Evolutionary conservation across 2,329 filamentous ascomycete species (phyloP), one percentile per base, ranked within the genome.

Genomic region (Chrysoporthe deuterocubensis): DNA sequence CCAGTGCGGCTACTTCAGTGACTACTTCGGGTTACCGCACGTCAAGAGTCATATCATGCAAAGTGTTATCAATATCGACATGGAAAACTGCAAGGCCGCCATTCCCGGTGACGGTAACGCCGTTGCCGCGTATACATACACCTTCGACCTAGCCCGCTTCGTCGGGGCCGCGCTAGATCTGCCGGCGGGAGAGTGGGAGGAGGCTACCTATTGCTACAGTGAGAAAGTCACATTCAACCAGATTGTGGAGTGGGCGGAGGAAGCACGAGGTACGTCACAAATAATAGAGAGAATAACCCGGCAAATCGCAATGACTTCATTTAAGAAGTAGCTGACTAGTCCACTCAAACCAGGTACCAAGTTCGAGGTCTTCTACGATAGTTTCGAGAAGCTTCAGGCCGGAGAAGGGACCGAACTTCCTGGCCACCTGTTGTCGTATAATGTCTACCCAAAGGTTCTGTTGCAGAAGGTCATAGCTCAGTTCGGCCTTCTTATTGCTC

Each of bases 161-260:
- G 56, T 42, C 56, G 34, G 40, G 56, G 56, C 56, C 6, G 56
- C 56, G 56, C 56, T 58, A 34, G 56, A 58, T n/a, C 16, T 42
- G 37, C 56, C 56, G 4, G 34, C n/a, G 56, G 56, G 56, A 8
- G 56, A 58, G 56, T 58, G 56, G 56, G 21, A 58, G 56, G 56
- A 58, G 16, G 56, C 32, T 18, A 42, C 34, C 16, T 58, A 58
- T 14, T 58, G 56, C 56, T 58, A 42, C 32, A 42, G 56, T 14
- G 56, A 58, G 1, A 58, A 58, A 34, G 32, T 21, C 16, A 40
- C 56, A 9, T 42, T 11, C 56, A 58, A 58, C 8, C 56, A 58
- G 56, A 42, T 58, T 8, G 3, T 58, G 6, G n/a, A 58, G 7
- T 42, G 14, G 56, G 56, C 56, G 9, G 56, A 58, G 34, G 56